A percentile compares a stretch with the other conserved stretches of the same genome.
These are phyloP conservation scores for Vaccinium vitisidaea DNA, from an alignment of 148 eudicot species.

Conservation along the genomic window DNA sequence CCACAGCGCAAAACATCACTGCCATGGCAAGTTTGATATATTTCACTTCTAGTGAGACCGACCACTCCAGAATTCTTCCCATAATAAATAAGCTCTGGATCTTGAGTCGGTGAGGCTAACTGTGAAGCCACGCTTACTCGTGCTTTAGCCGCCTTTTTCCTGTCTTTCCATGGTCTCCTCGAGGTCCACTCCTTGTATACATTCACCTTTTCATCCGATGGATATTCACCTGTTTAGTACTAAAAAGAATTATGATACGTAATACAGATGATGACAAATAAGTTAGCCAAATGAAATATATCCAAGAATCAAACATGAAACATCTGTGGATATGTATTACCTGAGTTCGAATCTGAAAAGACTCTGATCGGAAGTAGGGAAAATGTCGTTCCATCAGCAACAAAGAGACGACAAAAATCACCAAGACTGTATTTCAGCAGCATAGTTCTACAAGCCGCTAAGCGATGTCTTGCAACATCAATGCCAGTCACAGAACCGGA, in stretches of 20 bases:
- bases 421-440: conserved; percentile 75
- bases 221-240: conserved; percentile 45
- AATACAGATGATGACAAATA: not conserved
- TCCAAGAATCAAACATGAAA: not conserved
- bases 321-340: conserved; percentile 33
- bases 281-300: conserved; percentile 1
- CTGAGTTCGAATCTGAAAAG: conserved; percentile 25
- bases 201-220: conserved; percentile 34
- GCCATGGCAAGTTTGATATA: conserved; percentile 33
- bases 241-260: conserved; percentile 21
- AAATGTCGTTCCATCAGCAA: conserved; percentile 87
- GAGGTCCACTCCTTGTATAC: conserved; percentile 83
- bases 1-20: conserved; percentile 51
- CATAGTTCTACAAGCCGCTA: conserved; percentile 94
- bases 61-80: conserved; percentile 86
- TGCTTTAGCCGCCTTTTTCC: conserved; percentile 68
- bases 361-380: conserved; percentile 52
- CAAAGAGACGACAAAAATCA: conserved; percentile 89
- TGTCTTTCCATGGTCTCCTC: conserved; percentile 83
- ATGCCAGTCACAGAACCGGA: conserved; percentile 96
- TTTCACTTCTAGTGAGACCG: conserved; percentile 56
- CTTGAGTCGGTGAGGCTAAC: conserved; percentile 25
- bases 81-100: conserved; percentile 82
- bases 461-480: conserved; percentile 87
- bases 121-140: conserved; percentile 33